Conservation (phyloP, 129 eudicot genomes). For the Rutidosis leptorrhynchoides region DNA sequence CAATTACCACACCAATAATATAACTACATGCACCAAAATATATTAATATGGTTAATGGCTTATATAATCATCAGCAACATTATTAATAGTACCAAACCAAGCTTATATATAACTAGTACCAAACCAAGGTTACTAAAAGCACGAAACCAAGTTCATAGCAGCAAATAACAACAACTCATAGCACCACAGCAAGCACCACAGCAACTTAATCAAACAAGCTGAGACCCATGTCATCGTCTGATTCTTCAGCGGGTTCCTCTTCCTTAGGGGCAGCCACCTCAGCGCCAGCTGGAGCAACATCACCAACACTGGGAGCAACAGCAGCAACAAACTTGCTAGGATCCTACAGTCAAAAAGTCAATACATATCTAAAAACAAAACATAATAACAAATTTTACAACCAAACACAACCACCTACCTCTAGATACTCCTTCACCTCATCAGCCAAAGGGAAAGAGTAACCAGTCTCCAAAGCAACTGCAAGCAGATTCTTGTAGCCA, state of each 20-base stretch:
- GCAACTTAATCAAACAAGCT: slow-evolving; percentile 56
- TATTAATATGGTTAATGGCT: no score
- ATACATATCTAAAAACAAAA: background rate
- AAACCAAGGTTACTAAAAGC: background rate
- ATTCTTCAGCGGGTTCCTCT: slow-evolving; percentile 67
- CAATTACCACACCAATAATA: no score
- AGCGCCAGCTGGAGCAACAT: slow-evolving; percentile 42
- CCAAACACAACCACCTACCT: slow-evolving; percentile 32
- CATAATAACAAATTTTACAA: background rate
- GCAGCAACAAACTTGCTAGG: slow-evolving; percentile 78
- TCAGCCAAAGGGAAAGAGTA: slow-evolving; percentile 67
- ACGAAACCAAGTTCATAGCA: background rate
- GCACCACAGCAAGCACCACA: background rate
- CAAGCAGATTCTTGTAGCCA: slow-evolving; percentile 70
- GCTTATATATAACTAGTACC: background rate
- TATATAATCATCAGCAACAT: no score
- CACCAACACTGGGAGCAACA: slow-evolving; percentile 48
- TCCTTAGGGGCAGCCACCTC: slow-evolving; percentile 51
- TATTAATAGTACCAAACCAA: background rate
- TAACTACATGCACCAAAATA: no score
- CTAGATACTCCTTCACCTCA: slow-evolving; percentile 66
- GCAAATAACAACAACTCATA: background rate
- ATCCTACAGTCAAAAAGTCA: background rate
- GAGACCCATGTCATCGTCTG: slow-evolving; percentile 74
- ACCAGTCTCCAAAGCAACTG: slow-evolving; percentile 62